These are phyloP conservation scores for Micractinium sp. DNA, from an alignment of 139 green algal species.

Conservation along the genomic window DNA sequence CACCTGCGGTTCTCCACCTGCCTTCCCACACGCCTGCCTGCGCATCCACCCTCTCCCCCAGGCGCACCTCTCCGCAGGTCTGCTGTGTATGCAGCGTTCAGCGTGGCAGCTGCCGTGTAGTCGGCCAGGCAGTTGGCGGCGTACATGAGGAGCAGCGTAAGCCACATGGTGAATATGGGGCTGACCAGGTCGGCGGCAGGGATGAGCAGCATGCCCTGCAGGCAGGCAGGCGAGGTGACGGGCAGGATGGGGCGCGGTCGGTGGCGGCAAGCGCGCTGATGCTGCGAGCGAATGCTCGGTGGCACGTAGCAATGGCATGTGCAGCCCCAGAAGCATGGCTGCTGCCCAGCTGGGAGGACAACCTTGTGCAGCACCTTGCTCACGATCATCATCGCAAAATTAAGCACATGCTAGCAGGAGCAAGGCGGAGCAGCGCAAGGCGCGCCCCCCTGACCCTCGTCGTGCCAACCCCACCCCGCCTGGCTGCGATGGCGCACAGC, in stretches of 20 bases:
- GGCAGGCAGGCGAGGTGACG: background rate
- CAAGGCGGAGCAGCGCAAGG: too few relatives aligned
- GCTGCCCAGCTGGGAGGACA: background rate
- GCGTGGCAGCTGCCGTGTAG: constrained; percentile 18
- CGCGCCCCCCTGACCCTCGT: too few relatives aligned
- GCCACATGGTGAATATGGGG: constrained; percentile 85
- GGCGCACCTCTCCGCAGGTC: constrained; percentile 17
- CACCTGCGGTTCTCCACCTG: background rate
- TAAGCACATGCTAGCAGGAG: too few relatives aligned
- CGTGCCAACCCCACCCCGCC: background rate
- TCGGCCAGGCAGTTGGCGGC: constrained; percentile 46
- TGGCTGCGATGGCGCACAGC: background rate
- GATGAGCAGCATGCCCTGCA: constrained; percentile 40
- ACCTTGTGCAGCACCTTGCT: too few relatives aligned
- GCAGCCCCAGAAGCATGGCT: too few relatives aligned
- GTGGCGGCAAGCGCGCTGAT: background rate
- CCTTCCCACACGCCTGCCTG: background rate
- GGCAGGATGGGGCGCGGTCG: background rate
- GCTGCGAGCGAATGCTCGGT: too few relatives aligned
- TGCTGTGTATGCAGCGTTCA: constrained; percentile 25
- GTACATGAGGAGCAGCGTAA: constrained; percentile 84
- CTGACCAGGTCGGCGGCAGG: constrained; percentile 61
- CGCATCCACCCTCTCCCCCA: background rate
- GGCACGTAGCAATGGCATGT: too few relatives aligned
- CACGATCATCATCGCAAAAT: background rate